Base-by-base conservation (phyloP, 768 basidiomycete genomes). In the Termitomyces sp. region DNA sequence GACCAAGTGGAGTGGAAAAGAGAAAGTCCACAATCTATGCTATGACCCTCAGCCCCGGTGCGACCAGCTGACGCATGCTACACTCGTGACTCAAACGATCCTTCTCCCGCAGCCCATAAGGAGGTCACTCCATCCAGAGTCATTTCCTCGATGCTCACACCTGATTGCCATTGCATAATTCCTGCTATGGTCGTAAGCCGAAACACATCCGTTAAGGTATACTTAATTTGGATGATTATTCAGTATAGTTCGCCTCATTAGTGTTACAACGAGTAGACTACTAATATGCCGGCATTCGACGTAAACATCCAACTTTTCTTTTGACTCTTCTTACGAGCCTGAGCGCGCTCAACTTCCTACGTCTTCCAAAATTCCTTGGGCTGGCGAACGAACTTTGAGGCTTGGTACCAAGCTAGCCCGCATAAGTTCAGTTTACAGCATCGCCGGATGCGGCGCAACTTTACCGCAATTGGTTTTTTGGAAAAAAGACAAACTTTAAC, bases 71-170 rank as follows among this genome's bases (percentile, higher is more conserved):
- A 38, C 3, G 21, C 22, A 24, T 26, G 26, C 35, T 9, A 26
- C 22, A 2, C 51, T 38, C 45, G 54, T 44, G 50, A 56, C 47
- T 41, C 46, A 44, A 51, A 51, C 32, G 46, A 54, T 43, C 56
- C 30, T 57, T 57, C 56, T 60, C 45, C 56, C 59, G 56, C 43
- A 24, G n/a, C 54, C 53, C 53, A 46, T 51, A 46, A 58, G 53
- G 58, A 32, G 37, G 50, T 49, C 44, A 26, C 30, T 47, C 38
- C 28, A 45, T 53, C 5, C 42, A 50, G 40, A 47, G 35, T 35
- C 12, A 28, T 49, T 56, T 50, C n/a, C 54, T 57, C 53, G 48
- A 57, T 56, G 17, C 40, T 37, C 54, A 50, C 54, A 51, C 47
- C 40, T 54, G 56, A 51, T 60, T 48, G 30, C 53, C 53, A 48